Conservation (phyloP, 495 filamentous ascomycete species). For the Aspergillus saccharolyticus region DNA sequence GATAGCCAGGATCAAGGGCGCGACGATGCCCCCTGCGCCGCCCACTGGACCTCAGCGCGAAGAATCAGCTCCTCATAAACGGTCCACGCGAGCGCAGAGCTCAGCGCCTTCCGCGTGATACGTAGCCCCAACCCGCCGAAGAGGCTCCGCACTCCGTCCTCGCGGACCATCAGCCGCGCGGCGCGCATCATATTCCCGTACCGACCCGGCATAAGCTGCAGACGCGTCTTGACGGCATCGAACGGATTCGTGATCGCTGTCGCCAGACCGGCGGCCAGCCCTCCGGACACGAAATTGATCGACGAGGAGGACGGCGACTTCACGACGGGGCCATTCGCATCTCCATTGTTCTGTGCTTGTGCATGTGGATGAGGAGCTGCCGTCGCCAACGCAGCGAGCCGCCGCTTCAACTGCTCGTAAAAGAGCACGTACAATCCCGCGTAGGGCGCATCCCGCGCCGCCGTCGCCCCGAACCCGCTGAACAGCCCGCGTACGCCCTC, state of each 20-base stretch:
- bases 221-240: slow-evolving; percentile 89
- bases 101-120: slow-evolving; percentile 87
- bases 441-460: slow-evolving; percentile 89
- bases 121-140: slow-evolving; percentile 84
- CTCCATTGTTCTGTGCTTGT: too few relatives aligned
- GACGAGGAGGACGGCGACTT: slow-evolving; percentile 48
- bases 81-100: slow-evolving; percentile 90
- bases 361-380: too few relatives aligned
- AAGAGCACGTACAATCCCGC: slow-evolving; percentile 91
- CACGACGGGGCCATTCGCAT: too few relatives aligned
- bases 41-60: slow-evolving; percentile 62
- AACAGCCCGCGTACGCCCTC: slow-evolving; percentile 87
- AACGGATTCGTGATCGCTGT: slow-evolving; percentile 93
- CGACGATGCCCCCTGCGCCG: slow-evolving; percentile 12
- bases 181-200: slow-evolving; percentile 86
- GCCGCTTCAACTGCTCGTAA: slow-evolving; percentile 83
- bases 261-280: slow-evolving; percentile 71
- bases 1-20: not conserved
- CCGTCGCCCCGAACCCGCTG: slow-evolving; percentile 87
- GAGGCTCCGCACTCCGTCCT: slow-evolving; percentile 76
- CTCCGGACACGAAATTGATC: slow-evolving; percentile 81
- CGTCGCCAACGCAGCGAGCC: slow-evolving; percentile 43
- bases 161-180: slow-evolving; percentile 64
- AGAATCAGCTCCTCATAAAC: slow-evolving; percentile 92
- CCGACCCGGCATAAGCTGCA: slow-evolving; percentile 79